phyloP scores from a whole-genome alignment of 345 rosid species.

The Clausena lansium region DNA sequence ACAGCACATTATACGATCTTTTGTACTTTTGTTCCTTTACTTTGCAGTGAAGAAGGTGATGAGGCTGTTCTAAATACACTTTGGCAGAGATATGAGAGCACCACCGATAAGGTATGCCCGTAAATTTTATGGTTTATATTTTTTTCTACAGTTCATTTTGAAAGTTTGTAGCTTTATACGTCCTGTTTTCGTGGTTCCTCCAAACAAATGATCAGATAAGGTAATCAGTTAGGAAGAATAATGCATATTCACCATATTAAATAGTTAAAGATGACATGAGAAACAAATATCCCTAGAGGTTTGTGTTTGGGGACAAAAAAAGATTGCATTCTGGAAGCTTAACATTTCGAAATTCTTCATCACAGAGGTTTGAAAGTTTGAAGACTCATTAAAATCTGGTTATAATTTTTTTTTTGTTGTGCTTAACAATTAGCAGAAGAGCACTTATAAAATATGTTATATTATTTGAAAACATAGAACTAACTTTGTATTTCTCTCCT shows the following conservation, averaged over 20 bases:
- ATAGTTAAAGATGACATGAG: neutral
- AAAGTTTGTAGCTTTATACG: slow-evolving; percentile 5
- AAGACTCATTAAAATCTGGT: neutral
- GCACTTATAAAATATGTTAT: neutral
- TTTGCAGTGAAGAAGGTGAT: slow-evolving; percentile 51
- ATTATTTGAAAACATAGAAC: too few species aligned
- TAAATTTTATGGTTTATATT: slow-evolving; percentile 1
- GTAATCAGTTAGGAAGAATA: neutral
- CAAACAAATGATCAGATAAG: neutral
- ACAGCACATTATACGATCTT: too few species aligned
- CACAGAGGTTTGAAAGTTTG: neutral
- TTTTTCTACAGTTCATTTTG: neutral
- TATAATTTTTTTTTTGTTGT: neutral
- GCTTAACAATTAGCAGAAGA: neutral
- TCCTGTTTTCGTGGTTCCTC: neutral
- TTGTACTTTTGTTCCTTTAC: neutral
- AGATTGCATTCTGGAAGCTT: neutral
- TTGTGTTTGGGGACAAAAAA: neutral
- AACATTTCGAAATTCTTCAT: neutral
- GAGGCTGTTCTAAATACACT: slow-evolving; percentile 47
- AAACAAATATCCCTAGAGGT: neutral
- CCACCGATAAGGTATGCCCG: slow-evolving; percentile 49
- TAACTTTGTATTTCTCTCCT: too few species aligned
- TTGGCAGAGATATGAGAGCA: slow-evolving; percentile 55
- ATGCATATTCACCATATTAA: neutral